phyloP scores from a whole-genome alignment of 2,329 filamentous ascomycete genomes.

The Clathrospora elynae region DNA sequence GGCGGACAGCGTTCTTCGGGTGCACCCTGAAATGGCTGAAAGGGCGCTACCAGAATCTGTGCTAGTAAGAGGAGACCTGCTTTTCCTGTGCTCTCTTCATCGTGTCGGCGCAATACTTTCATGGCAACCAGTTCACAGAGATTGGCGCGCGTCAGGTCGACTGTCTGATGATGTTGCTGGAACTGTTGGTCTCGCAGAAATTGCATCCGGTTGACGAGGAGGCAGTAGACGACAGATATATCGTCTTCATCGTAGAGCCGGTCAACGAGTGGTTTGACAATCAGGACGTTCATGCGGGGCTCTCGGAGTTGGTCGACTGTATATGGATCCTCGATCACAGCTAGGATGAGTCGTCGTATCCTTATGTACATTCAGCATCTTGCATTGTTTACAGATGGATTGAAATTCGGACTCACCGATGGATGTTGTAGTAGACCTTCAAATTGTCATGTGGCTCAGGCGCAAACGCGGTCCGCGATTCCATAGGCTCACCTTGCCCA shows the following conservation, averaged over 20 bases:
- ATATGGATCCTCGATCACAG: conserved; percentile 64
- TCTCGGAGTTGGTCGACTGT: conserved; percentile 78
- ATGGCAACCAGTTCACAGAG: conserved; percentile 81
- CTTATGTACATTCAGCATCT: conserved; percentile 15
- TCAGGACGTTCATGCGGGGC: conserved; percentile 78
- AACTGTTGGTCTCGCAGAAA: conserved; percentile 79
- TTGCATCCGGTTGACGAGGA: conserved; percentile 80
- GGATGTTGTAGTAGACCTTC: conserved; percentile 78
- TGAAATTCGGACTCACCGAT: conserved; percentile 53
- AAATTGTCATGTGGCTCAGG: conserved; percentile 66
- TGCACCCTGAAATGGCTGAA: conserved; percentile 84
- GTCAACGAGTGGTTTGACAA: conserved; percentile 82
- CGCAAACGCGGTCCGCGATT: conserved; percentile 48
- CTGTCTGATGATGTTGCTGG: conserved; percentile 77
- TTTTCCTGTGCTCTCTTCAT: conserved; percentile 74
- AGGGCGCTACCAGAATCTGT: conserved; percentile 80
- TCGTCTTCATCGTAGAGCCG: conserved; percentile 79
- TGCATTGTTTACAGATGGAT: not conserved
- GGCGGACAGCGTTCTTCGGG: conserved; percentile 68
- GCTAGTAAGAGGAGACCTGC: conserved; percentile 74
- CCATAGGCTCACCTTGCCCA: conserved; percentile 42
- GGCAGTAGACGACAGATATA: conserved; percentile 81
- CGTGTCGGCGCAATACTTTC: conserved; percentile 76
- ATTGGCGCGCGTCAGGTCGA: conserved; percentile 76
- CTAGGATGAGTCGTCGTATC: conserved; percentile 54